Conservation (phyloP, 495 filamentous ascomycete species). For the Beverwykella pulmonaria region DNA sequence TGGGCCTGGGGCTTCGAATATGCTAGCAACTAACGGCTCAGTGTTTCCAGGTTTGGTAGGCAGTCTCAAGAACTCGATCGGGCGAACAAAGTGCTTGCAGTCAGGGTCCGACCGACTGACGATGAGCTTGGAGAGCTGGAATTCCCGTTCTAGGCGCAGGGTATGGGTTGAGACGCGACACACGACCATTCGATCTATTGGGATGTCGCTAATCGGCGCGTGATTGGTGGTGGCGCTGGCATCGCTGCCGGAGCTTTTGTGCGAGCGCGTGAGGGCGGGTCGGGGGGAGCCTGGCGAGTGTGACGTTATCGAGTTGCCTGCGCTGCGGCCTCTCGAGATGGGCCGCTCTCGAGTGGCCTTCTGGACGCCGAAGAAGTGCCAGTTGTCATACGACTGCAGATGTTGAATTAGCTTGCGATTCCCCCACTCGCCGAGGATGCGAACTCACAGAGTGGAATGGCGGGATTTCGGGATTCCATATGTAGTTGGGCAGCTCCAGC, state of each 20-base stretch:
- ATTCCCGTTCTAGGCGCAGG: constrained; percentile 80
- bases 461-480: constrained; percentile 35
- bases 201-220: constrained; percentile 2
- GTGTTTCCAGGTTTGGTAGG: constrained; percentile 64
- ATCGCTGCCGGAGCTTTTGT: constrained; percentile 37
- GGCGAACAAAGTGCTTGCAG: constrained; percentile 71
- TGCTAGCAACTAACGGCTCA: constrained; percentile 67
- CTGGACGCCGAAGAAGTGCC: constrained; percentile 46
- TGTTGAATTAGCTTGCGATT: not conserved
- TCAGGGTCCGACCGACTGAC: constrained; percentile 71
- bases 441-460: constrained; percentile 38
- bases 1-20: constrained; percentile 75
- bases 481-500: constrained; percentile 36
- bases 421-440: not conserved
- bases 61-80: constrained; percentile 71
- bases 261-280: constrained; percentile 22
- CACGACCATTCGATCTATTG: constrained; percentile 54
- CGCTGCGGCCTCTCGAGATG: constrained; percentile 23
- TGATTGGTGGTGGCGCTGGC: constrained; percentile 12
- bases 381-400: constrained; percentile 45
- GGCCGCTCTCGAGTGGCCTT: constrained; percentile 28
- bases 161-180: constrained; percentile 78
- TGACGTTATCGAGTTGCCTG: constrained; percentile 8
- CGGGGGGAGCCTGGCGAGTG: constrained; percentile 28
- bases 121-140: constrained; percentile 73